A percentile compares a stretch with the other conserved stretches of the same genome.
These are phyloP conservation scores for Ascochyta viciae-villosae DNA, from an alignment of 2,329 filamentous ascomycete species.

Conservation along the genomic window DNA sequence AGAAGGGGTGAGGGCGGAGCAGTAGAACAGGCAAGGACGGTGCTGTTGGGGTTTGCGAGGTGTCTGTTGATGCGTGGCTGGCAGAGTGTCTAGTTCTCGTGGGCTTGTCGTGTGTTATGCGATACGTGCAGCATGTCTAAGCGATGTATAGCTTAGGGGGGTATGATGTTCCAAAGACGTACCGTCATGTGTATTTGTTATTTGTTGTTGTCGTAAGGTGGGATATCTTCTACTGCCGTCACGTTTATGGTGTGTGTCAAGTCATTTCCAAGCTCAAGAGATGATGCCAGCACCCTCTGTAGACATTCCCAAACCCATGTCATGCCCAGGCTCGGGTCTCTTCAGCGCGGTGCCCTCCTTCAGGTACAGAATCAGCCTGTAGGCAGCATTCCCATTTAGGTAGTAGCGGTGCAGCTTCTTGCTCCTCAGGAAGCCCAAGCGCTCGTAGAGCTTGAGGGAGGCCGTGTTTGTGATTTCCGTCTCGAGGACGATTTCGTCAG, in stretches of 20 bases:
- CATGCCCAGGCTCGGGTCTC: constrained; percentile 26
- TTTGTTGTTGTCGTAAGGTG: not conserved
- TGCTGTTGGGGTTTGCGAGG: not conserved
- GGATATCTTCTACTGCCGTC: not conserved
- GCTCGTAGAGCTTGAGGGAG: constrained; percentile 91
- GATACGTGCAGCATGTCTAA: not conserved
- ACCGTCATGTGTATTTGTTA: not conserved
- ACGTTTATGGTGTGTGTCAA: no score
- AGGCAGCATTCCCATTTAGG: constrained; percentile 94
- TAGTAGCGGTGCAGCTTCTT: constrained; percentile 97
- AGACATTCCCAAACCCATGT: constrained; percentile 7
- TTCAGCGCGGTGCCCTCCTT: constrained; percentile 57
- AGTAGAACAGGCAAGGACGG: not conserved
- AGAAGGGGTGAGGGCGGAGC: constrained; percentile 3
- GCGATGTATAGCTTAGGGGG: not conserved
- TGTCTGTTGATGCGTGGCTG: not conserved
- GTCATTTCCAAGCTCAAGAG: not conserved
- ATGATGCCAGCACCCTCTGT: constrained; percentile 9
- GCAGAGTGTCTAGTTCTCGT: not conserved
- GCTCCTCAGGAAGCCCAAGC: constrained; percentile 87
- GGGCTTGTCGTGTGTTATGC: not conserved
- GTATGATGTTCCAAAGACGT: not conserved
- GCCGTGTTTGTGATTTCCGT: constrained; percentile 92
- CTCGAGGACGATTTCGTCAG: constrained; percentile 94
- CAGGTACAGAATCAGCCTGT: constrained; percentile 82